phyloP scores from a whole-genome alignment of 2,329 filamentous ascomycete genomes.

The Akanthomyces lecanii region DNA sequence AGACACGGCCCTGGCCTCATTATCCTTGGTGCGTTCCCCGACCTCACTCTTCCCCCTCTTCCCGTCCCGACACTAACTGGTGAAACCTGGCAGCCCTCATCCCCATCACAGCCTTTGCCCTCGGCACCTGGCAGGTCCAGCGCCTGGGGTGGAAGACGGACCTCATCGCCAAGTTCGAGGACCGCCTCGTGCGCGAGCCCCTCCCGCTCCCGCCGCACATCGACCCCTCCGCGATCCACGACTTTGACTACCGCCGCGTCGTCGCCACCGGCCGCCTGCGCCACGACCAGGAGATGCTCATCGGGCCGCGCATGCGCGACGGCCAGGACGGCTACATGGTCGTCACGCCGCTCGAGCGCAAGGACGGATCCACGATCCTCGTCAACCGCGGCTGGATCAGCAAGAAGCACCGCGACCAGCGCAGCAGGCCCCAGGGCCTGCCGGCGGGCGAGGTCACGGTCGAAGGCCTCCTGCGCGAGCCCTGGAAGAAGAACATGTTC shows the following conservation, averaged over 20 bases:
- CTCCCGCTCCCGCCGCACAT: slow-evolving; percentile 80
- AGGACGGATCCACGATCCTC: slow-evolving; percentile 65
- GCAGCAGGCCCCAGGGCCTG: slow-evolving; percentile 60
- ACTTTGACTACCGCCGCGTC: slow-evolving; percentile 90
- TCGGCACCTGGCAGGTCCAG: slow-evolving; percentile 94
- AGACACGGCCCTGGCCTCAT: slow-evolving; percentile 76
- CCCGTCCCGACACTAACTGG: too few relatives aligned
- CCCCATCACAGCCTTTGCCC: slow-evolving; percentile 80
- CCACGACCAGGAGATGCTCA: slow-evolving; percentile 94
- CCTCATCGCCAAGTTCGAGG: slow-evolving; percentile 84
- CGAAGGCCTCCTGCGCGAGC: slow-evolving; percentile 79
- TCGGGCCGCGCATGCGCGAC: slow-evolving; percentile 84
- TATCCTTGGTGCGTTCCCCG: slow-evolving; percentile 56
- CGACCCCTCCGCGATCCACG: slow-evolving; percentile 73
- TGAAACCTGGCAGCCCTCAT: slow-evolving; percentile 59
- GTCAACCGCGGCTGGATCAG: slow-evolving; percentile 91
- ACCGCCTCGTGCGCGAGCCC: slow-evolving; percentile 80
- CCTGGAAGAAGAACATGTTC: slow-evolving; percentile 97
- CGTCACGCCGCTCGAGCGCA: slow-evolving; percentile 81
- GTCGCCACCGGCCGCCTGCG: slow-evolving; percentile 67
- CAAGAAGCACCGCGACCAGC: slow-evolving; percentile 66
- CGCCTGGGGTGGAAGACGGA: slow-evolving; percentile 92
- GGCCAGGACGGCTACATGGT: slow-evolving; percentile 89
- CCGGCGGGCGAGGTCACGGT: slow-evolving; percentile 69
- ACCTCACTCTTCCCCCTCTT: neutral